Base-by-base conservation (phyloP, 2,329 filamentous ascomycete species). In the Ophiostoma ips region DNA sequence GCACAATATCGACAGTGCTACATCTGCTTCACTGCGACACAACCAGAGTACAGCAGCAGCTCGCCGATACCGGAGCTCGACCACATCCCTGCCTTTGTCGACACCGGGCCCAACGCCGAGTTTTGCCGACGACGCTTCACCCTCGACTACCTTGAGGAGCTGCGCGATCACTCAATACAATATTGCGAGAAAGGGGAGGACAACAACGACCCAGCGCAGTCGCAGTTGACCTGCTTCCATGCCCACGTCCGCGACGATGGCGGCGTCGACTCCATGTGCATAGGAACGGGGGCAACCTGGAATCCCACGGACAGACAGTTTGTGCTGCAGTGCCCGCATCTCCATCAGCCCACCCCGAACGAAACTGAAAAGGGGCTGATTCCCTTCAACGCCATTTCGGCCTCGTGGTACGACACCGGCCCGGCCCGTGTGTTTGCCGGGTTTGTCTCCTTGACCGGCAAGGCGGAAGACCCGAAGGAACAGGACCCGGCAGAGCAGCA, bases 331-430 rank as follows among this genome's bases (percentile, higher is more conserved):
- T 57, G 55, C 16, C 24, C 43, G 3, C 21, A 47, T 2, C 34
- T 38, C 7, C 48, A 41, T 2, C n/a, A 16, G 16, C 55, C 51
- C 2, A 13, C 37, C 24, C 15, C 15, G 11, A 49, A 54, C 31
- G 52, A 54, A 38, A 44, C 52, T 7, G 48, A 45, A 1, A 12
- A 18, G 9, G 52, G 55, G 5, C 15, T 55, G 11, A 30, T 52
- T 4, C 38, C 50, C 1, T 55, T 54, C 41, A 21, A 33, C 1
- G 16, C 35, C 9, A 38, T 56, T 7, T 2, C 2, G 4, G 28
- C 34, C n/a, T 49, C 48, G 30, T 56, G 55, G 55, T 54, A 48
- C 45, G 24, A 53, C n/a, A 56, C 55, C 9, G 55, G 55, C 2
- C 52, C 55, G 21, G 33, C 19, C 9, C 28, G n/a, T 3, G 31